Evolutionary conservation across 306 rosid species (phyloP).

Genomic region (Rubus parviflorus): DNA sequence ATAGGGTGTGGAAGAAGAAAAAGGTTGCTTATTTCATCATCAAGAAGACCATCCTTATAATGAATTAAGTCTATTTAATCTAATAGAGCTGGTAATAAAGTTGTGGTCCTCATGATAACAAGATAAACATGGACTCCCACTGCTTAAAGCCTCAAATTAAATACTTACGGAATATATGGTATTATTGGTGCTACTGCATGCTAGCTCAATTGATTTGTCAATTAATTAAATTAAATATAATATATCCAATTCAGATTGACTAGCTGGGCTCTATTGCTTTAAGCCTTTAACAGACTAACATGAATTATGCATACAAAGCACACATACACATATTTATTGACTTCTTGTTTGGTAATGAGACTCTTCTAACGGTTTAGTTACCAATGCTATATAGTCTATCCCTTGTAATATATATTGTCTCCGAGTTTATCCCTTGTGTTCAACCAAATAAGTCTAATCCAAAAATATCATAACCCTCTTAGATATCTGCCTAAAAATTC

Average conservation of each 20-base stretch:
- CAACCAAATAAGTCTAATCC: not conserved
- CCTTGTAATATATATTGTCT: not conserved
- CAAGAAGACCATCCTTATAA: conserved; percentile 53
- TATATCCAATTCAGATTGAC: not conserved
- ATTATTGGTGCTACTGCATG: conserved; percentile 12
- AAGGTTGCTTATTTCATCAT: conserved; percentile 56
- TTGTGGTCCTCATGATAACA: conserved; percentile 31
- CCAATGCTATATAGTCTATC: not conserved
- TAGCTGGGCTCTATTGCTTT: not conserved
- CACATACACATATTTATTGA: conserved; percentile 10
- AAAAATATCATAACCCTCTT: too few relatives aligned
- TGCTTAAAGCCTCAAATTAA: not conserved
- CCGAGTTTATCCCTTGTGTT: not conserved
- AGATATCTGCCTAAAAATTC: too few relatives aligned
- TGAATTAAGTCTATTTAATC: conserved; percentile 17
- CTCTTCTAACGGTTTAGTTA: conserved; percentile 11
- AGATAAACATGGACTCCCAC: conserved; percentile 43
- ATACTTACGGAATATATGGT: conserved; percentile 20
- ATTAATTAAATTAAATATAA: not conserved
- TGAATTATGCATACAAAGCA: conserved; percentile 2
- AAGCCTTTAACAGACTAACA: not conserved
- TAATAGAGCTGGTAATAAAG: conserved; percentile 42
- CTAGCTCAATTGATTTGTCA: conserved; percentile 17
- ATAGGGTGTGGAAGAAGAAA: not conserved
- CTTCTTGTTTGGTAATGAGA: conserved; percentile 25